Percentiles rank a stretch among this genome's conserved stretches.
Conservation (phyloP, 495 filamentous ascomycete genomes). For the Aspergillus ostianus region DNA sequence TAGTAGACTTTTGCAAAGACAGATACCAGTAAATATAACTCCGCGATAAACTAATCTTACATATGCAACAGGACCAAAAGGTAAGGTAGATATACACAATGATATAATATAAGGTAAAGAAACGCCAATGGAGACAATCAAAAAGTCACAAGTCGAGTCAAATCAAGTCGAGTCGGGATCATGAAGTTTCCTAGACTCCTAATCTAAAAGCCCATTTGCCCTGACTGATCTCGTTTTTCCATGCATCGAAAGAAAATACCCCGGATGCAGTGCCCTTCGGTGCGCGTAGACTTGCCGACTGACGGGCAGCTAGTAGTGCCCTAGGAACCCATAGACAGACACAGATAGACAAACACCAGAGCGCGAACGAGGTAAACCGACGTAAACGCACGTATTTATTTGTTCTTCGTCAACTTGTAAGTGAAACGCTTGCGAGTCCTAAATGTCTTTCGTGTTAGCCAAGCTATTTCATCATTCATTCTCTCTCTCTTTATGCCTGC, state of each 20-base stretch:
- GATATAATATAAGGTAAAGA: background rate
- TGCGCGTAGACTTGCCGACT: background rate
- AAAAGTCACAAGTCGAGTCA: background rate
- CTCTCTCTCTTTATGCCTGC: background rate
- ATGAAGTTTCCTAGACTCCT: background rate
- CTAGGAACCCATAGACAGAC: background rate
- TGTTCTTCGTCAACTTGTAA: constrained; percentile 76
- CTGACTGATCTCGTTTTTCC: background rate
- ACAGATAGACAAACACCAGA: constrained; percentile 8
- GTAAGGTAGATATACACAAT: constrained; percentile 2
- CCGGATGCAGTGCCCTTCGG: no score
- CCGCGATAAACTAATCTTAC: constrained; percentile 7
- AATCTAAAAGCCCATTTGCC: background rate
- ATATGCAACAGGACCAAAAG: constrained; percentile 4
- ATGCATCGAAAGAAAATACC: background rate
- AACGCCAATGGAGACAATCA: background rate
- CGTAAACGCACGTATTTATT: constrained; percentile 39
- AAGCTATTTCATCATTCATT: constrained; percentile 1
- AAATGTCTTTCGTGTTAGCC: background rate
- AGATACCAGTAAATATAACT: background rate
- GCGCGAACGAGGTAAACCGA: background rate
- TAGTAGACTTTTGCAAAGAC: no score
- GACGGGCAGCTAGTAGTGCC: background rate
- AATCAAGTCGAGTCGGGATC: background rate
- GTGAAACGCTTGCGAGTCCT: constrained; percentile 88